Conservation (phyloP, 176 grass and related monocot genomes). For the Coix lacrymajobi region DNA sequence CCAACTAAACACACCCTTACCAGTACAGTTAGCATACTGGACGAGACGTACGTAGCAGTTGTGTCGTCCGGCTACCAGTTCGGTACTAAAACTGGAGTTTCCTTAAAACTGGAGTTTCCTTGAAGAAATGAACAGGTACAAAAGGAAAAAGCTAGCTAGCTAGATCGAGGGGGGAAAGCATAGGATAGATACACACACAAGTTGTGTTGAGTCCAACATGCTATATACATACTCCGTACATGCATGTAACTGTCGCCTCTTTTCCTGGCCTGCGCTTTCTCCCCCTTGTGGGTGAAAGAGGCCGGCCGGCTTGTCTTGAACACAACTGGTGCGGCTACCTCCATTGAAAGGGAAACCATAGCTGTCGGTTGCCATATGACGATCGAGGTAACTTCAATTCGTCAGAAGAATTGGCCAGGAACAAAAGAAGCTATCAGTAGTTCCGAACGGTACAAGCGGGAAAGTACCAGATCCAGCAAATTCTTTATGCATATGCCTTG, state of each 20-base stretch:
- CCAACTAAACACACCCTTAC: too few relatives aligned
- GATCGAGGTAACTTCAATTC: not conserved
- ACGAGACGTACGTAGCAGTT: conserved; percentile 11
- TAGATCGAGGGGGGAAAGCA: not conserved
- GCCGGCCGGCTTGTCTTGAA: conserved; percentile 22
- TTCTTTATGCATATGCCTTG: conserved; percentile 7
- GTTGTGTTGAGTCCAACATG: not conserved
- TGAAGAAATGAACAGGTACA: conserved; percentile 37
- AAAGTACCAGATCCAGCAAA: not conserved
- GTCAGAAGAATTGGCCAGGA: conserved; percentile 17
- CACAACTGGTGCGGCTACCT: conserved; percentile 18
- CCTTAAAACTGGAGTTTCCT: conserved; percentile 33
- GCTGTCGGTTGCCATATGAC: not conserved
- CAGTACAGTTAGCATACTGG: not conserved
- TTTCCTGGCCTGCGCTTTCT: not conserved
- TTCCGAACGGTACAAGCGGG: not conserved
- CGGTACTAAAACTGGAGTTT: conserved; percentile 32
- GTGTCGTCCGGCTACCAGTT: not conserved
- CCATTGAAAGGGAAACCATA: conserved; percentile 32
- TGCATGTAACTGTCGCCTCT: not conserved
- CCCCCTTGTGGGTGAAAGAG: conserved; percentile 12
- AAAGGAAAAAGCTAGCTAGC: not conserved
- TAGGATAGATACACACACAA: not conserved
- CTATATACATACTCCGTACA: too few relatives aligned
- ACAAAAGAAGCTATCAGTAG: not conserved